Percentiles rank a stretch among this genome's conserved stretches.
Evolutionary conservation across 805 yeast genomes (phyloP).

Genomic region (Metschnikowia drakensbergensis): DNA sequence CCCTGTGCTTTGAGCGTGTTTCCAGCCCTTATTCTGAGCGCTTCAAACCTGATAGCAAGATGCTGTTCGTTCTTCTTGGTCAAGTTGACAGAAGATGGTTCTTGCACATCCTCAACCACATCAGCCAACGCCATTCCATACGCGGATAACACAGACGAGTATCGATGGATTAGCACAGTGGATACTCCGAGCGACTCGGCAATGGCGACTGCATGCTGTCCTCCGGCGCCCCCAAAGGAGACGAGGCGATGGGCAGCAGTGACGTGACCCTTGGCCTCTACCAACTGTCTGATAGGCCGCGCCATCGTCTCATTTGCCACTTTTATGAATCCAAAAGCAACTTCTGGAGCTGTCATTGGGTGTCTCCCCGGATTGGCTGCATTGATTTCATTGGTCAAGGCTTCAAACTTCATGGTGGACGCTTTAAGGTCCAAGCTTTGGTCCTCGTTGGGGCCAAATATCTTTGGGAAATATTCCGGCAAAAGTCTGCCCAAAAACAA

Average conservation of each 20-base stretch:
- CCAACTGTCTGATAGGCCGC: slow-evolving; percentile 19
- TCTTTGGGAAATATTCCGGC: slow-evolving; percentile 19
- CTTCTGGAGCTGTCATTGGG: slow-evolving; percentile 17
- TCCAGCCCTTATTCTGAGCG: slow-evolving; percentile 8
- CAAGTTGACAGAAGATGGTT: slow-evolving; percentile 13
- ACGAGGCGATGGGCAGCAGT: slow-evolving; percentile 17
- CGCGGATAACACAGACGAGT: slow-evolving; percentile 20
- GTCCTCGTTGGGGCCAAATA: slow-evolving; percentile 17
- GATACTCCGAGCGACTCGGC: slow-evolving; percentile 18
- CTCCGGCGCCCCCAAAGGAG: slow-evolving; percentile 21
- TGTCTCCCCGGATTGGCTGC: slow-evolving; percentile 10
- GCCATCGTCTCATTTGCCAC: slow-evolving; percentile 22
- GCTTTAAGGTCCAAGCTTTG: slow-evolving; percentile 16
- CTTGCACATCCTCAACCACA: slow-evolving; percentile 19
- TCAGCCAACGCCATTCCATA: slow-evolving; percentile 22
- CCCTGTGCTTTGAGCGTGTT: slow-evolving; percentile 12
- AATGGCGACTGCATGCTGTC: slow-evolving; percentile 19
- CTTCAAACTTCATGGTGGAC: slow-evolving; percentile 11
- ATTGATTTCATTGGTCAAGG: slow-evolving; percentile 14
- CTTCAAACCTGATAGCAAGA: slow-evolving; percentile 6
- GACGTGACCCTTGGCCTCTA: slow-evolving; percentile 19
- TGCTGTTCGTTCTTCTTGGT: not conserved
- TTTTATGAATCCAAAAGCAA: slow-evolving; percentile 18
- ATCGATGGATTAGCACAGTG: slow-evolving; percentile 17
- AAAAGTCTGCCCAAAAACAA: slow-evolving; percentile 17